Base-by-base conservation (phyloP, 2,329 filamentous ascomycete genomes). In the Epichloe sp. region DNA sequence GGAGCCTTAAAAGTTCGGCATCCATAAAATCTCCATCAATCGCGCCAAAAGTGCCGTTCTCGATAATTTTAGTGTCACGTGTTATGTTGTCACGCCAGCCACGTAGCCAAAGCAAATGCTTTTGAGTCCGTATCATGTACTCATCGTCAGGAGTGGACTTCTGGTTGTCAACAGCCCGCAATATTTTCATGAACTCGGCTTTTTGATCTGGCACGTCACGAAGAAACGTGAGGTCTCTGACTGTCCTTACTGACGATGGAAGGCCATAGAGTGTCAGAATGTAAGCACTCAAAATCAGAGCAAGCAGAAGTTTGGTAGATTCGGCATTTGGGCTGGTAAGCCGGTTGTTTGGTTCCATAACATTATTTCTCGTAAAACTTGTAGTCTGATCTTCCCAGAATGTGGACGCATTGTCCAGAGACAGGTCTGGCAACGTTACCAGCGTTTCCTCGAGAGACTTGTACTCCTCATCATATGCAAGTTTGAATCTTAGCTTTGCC, bases 101-200 rank as follows among this genome's bases (percentile, higher is more conserved):
- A 61, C 82, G 80, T 34, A 91, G 71, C 86, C 86, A 91, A 4
- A 88, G 62, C 8, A 90, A 65, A 58, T 83, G 80, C 42, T 76
- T 76, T 52, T 85, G 75, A 12, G 78, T 74, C 49, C 69, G 72
- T 26, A 73, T 68, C 83, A 83, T 86, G 54, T 78, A 79, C 36
- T 73, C 73, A 53, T 86, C 82, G 49, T 86, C 80, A 37, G 73
- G 75, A 54, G 76, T 80, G 2, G 76, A 69, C 12, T 71, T 71
- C 50, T 72, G 73, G 46, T 65, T 68, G 47, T 69, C 63, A 21
- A 83, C 60, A 2, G 69, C 66, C 54, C 77, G 75, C 49, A 88
- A 69, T n/a, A 85, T 69, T 55, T 76, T 80, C 17, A 72, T 64
- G 4, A 82, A 72, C 46, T 84, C 73, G 1, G 69, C 65, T 48